Conservation (phyloP, 2,329 filamentous ascomycete genomes). For the Elsinoe ampelina region DNA sequence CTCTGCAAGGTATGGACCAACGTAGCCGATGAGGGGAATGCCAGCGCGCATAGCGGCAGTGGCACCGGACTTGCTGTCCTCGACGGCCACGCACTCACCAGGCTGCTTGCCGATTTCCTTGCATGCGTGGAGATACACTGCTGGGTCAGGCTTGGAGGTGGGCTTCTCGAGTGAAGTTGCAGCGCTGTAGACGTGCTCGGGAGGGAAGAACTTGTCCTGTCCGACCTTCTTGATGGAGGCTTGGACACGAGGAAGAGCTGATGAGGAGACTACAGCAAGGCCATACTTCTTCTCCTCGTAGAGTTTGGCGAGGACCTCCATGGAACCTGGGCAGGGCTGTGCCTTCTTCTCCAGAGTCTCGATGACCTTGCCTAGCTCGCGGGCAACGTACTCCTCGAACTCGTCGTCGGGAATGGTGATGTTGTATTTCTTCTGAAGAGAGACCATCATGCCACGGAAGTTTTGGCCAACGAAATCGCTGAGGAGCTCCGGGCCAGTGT, state of each 20-base stretch:
- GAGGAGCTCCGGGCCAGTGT: conserved; percentile 71
- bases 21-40: conserved; percentile 76
- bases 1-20: conserved; percentile 63
- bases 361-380: conserved; percentile 77
- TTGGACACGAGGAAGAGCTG: conserved; percentile 65
- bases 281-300: conserved; percentile 43
- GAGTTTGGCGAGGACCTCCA: conserved; percentile 54
- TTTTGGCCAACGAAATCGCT: conserved; percentile 86
- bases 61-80: conserved; percentile 82
- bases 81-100: conserved; percentile 66
- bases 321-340: conserved; percentile 17
- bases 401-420: conserved; percentile 62
- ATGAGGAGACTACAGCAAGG: conserved; percentile 71
- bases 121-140: conserved; percentile 74
- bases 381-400: conserved; percentile 61
- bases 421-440: conserved; percentile 64
- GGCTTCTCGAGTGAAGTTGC: conserved; percentile 68
- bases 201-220: conserved; percentile 71
- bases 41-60: conserved; percentile 66
- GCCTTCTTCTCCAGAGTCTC: conserved; percentile 63
- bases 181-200: conserved; percentile 68
- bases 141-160: conserved; percentile 85
- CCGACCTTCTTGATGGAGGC: conserved; percentile 71
- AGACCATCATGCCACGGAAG: conserved; percentile 83
- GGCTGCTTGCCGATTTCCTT: conserved; percentile 62